Base-by-base conservation (phyloP, 441 rosid species). In the Erodium moschatum region DNA sequence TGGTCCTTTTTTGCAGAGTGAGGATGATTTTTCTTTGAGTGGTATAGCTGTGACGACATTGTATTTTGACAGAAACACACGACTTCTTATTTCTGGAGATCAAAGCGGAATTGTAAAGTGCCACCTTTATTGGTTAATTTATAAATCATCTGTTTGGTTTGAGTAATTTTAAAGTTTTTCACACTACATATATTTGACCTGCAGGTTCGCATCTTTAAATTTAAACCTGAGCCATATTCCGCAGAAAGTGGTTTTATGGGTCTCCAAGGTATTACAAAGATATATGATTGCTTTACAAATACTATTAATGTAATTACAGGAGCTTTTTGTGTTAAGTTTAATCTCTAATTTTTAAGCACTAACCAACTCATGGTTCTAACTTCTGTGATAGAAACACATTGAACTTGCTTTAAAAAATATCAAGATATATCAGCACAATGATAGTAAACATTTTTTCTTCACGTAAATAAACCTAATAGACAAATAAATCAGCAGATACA, bases 61-160 rank as follows among this genome's bases (percentile, higher is more conserved):
- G 66, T 75, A 77, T 78, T 90, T 83, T 76, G 93, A 88, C 72
- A 76, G 78, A 20, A 77, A 77, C 72, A 65, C 85, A 44, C 83
- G 80, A 63, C 72, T 85, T 73, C 90, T 93, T 79, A 75, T 85
- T 69, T 85, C 96, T 40, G 97, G 98, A 68, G 97, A 93, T 79
- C 87, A 85, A 56, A 83, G 73, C 71, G 97, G 98, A 85, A 82
- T 66, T 89, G 98, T 90, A 73, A 73, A 76, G 63, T 70, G 6
- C 71, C 27, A 12, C 67, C 50, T 33, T 31, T 42, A 20, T 70
- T 35, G 48, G 66, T 64, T 67, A 35, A 42, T 46, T 16, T 48
- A 13, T 6, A 64, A 10, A 35, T 50, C 64, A 52, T 71, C 24
- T 7, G 12, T 48, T 65, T 29, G 11, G 71, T 31, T 73, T 9